Base-by-base conservation (phyloP, 768 basidiomycete genomes). In the Agrocybe pediades region DNA sequence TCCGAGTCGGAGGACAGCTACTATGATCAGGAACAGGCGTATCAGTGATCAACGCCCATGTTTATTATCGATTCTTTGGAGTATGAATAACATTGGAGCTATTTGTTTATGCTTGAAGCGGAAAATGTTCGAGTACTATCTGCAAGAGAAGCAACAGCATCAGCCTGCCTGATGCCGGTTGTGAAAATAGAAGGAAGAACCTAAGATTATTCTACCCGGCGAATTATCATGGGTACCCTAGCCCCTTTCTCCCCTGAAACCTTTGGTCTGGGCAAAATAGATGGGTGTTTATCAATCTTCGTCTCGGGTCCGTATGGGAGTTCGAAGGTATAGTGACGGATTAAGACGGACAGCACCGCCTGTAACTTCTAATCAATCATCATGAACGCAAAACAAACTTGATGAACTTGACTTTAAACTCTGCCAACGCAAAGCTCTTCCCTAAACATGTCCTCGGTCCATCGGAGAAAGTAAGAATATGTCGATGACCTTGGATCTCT, bases 361-460 rank as follows among this genome's bases (percentile, higher is more conserved):
- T 81, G 40, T 2, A 46, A 47, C 4, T 4, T 25, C 2, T 15
- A 3, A 33, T 39, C 23, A 33, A n/a, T 17, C 11, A 40, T 21
- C 17, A 0, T 6, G 19, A 33, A 24, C 8, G 9, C 23, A 23
- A 8, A 49, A 43, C 26, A n/a, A 3, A 17, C 3, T 24, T 7
- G 9, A 42, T 30, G n/a, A 44, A 33, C 64, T 61, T 6, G 6
- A 69, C 75, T 71, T 79, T 79, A 55, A 77, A 73, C 48, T 75
- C 75, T 0, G 71, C 64, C 11, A 83, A 41, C 0, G 82, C 81
- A 58, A 83, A 82, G 7, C 66, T 56, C 51, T 73, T 76, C 0
- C 82, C 82, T 9, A 81, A 47, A 61, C 82, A 85, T 1, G 69
- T 74, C 49, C 81, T 64, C 1, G 80, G 78, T 0, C 83, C 82